Base-by-base conservation (phyloP, 108 stramenopile species). In the Skeletonema potamos region DNA sequence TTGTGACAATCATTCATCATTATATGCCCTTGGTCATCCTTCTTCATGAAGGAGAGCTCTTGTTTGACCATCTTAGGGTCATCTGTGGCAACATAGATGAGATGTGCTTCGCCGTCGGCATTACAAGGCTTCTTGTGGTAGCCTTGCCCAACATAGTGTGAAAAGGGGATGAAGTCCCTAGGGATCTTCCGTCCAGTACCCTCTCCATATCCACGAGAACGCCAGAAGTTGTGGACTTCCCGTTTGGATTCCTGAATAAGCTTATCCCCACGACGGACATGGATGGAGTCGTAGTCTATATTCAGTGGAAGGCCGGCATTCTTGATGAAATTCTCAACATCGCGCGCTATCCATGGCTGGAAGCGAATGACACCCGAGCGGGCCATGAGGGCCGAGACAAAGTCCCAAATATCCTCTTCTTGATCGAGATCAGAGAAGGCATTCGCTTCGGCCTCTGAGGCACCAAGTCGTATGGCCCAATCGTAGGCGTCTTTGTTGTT, bases 1-100 rank as follows among this genome's bases (percentile, higher is more conserved):
- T 92, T 87, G 15, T 94, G 85, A 63, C 92, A 92, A 68, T 73
- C 65, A 9, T 66, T 58, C 22, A 58, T 66, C 20, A 76, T 54
- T 28, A 65, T 74, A 12, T 54, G 34, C 0, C 81, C 84, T 6
- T 30, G 55, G 27, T 55, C 73, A 55, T 92, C 91, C 78, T 92
- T 87, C 54, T 87, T 86, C 17, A 93, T 73, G 34, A 81, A 73
- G 8, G 58, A 29, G n/a, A 81, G 63, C 48, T 79, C 77, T 2
- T 54, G 54, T 39, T 44, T 22, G 32, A 79, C 54, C 6, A 20
- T 57, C 0, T 10, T 9, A 9, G 69, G 63, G 44, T 78, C 77
- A 56, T 78, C 70, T 2, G 77, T 78, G 11, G 77, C 77, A 24
- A 79, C 37, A 39, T 68, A 79, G 7, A 79, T 66, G 4, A 61